A percentile compares a stretch with the other conserved stretches of the same genome.
These are phyloP conservation scores for Candida maesae DNA, from an alignment of 805 yeast species.

Conservation along the genomic window DNA sequence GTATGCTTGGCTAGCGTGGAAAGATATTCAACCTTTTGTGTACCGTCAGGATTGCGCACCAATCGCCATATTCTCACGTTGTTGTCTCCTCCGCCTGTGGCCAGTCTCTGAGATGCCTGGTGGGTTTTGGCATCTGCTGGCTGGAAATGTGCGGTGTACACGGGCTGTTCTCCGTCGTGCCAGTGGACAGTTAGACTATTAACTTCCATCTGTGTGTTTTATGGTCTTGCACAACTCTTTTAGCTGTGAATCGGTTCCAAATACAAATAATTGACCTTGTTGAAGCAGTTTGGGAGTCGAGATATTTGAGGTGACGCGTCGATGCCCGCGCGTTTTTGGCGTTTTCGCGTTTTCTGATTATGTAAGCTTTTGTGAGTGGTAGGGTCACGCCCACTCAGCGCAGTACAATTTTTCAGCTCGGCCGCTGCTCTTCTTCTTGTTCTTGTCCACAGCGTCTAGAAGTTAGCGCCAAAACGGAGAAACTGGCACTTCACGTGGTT, in stretches of 20 bases:
- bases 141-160: conserved; percentile 65
- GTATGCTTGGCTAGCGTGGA: conserved; percentile 84
- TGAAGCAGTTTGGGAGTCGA: too few species aligned
- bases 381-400: background rate
- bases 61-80: conserved; percentile 51
- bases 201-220: too few species aligned
- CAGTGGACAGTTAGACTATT: conserved; percentile 58
- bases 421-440: too few species aligned
- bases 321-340: background rate
- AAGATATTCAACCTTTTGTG: conserved; percentile 58
- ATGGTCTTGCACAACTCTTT: too few species aligned
- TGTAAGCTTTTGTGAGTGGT: background rate
- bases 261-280: too few species aligned
- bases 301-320: too few species aligned
- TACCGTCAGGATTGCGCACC: conserved; percentile 28
- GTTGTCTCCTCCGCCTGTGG: conserved; percentile 94
- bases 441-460: too few species aligned
- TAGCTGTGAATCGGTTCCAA: too few species aligned
- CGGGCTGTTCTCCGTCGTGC: conserved; percentile 75
- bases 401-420: background rate
- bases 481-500: too few species aligned
- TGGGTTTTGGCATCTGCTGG: conserved; percentile 28
- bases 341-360: background rate
- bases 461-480: too few species aligned
- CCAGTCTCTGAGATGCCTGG: conserved; percentile 46